Percentiles rank a stretch among this genome's conserved stretches.
Evolutionary conservation across 495 filamentous ascomycete species (phyloP).

Genomic region (Tuber calosporum): DNA sequence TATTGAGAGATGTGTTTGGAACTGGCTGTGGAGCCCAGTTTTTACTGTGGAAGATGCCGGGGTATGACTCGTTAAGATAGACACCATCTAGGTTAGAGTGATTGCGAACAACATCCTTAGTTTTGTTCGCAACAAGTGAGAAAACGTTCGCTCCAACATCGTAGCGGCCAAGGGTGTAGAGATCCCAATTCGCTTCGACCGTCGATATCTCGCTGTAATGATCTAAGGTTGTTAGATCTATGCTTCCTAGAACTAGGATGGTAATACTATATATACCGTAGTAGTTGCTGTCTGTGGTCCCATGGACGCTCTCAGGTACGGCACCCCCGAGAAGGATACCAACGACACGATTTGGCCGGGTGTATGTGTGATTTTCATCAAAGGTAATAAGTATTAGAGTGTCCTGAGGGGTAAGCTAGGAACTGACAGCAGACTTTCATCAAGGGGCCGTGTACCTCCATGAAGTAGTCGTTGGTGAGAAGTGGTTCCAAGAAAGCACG

Average conservation of each 20-base stretch:
- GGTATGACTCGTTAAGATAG: slow-evolving; percentile 50
- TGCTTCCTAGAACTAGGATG: background rate
- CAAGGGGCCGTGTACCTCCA: slow-evolving; percentile 43
- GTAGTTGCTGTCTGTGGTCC: slow-evolving; percentile 58
- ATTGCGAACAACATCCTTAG: slow-evolving; percentile 39
- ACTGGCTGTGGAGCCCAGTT: slow-evolving; percentile 42
- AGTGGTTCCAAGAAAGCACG: slow-evolving; percentile 56
- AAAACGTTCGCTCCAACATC: slow-evolving; percentile 57
- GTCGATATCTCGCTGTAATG: slow-evolving; percentile 64
- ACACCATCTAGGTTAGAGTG: slow-evolving; percentile 36
- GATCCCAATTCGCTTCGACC: slow-evolving; percentile 57
- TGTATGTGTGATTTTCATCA: slow-evolving; percentile 58
- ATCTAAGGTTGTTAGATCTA: slow-evolving; percentile 24
- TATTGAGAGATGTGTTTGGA: slow-evolving; percentile 42
- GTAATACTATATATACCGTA: slow-evolving; percentile 46
- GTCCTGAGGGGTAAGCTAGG: slow-evolving; percentile 38
- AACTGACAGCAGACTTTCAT: background rate
- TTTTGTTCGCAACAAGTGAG: slow-evolving; percentile 51
- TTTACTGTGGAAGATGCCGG: slow-evolving; percentile 46
- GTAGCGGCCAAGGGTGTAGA: slow-evolving; percentile 55
- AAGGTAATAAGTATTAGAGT: slow-evolving; percentile 63
- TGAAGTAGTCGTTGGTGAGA: slow-evolving; percentile 58
- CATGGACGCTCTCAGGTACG: slow-evolving; percentile 52
- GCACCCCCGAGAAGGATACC: slow-evolving; percentile 61
- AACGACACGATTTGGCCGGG: slow-evolving; percentile 52